A percentile compares a stretch with the other conserved stretches of the same genome.
Conservation (phyloP, 305 asterid genomes). For the Solanum hybrid region DNA sequence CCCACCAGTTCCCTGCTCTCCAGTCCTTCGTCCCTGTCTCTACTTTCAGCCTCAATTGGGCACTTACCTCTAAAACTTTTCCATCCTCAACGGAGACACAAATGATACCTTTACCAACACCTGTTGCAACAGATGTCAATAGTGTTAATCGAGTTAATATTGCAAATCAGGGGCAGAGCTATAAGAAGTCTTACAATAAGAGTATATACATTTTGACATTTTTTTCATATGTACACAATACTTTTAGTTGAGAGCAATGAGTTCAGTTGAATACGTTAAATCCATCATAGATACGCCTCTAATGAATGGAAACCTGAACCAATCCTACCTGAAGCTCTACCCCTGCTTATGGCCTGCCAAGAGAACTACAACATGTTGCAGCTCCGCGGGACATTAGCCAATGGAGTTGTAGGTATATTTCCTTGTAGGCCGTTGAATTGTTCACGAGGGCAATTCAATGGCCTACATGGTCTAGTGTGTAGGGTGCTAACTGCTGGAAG, state of each 20-base stretch:
- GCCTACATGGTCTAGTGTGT: no score
- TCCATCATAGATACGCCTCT: not conserved
- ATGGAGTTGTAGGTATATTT: no score
- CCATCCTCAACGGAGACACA: conserved; percentile 44
- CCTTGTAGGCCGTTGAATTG: no score
- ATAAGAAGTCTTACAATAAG: not conserved
- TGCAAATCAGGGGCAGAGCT: not conserved
- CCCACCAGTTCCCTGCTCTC: conserved; percentile 70
- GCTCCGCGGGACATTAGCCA: not conserved
- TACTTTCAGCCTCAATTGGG: conserved; percentile 34
- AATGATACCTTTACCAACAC: conserved; percentile 21
- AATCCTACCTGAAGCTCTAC: not conserved
- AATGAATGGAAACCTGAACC: not conserved
- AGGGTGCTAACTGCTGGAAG: no score
- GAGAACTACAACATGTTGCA: not conserved
- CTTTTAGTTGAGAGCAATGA: not conserved
- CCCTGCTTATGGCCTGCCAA: not conserved
- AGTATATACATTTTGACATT: not conserved
- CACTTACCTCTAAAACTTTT: conserved; percentile 54
- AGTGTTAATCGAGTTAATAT: not conserved
- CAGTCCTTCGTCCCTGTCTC: conserved; percentile 31
- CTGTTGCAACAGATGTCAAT: conserved; percentile 4
- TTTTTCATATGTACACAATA: not conserved
- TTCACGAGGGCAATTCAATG: no score
- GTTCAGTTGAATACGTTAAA: not conserved